These are phyloP conservation scores for Amanita pallidorosea DNA, from an alignment of 768 basidiomycete species.

Conservation along the genomic window DNA sequence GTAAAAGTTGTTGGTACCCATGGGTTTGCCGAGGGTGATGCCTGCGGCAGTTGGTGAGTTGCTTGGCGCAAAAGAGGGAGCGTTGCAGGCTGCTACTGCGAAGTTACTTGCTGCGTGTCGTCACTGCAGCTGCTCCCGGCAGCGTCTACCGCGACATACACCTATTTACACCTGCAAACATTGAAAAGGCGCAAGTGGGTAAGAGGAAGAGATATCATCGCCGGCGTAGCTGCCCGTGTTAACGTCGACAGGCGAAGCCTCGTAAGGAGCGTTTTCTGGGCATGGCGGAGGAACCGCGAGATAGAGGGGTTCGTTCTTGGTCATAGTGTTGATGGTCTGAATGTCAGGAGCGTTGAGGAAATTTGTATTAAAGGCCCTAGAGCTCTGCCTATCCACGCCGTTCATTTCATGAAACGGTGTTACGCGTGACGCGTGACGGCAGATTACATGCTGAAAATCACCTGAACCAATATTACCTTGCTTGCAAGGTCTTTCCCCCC, in stretches of 20 bases:
- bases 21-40: conserved; percentile 54
- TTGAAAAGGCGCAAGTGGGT: no score
- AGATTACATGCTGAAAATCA: no score
- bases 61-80: not conserved
- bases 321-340: conserved; percentile 24
- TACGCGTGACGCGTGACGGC: no score
- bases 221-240: conserved; percentile 15
- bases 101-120: not conserved
- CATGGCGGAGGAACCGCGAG: conserved; percentile 32
- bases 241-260: conserved; percentile 26
- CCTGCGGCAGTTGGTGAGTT: conserved; percentile 22
- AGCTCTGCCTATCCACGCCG: no score
- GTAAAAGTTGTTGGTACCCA: conserved; percentile 77
- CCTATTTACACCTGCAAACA: no score
- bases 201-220: not conserved
- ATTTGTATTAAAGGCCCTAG: no score
- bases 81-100: not conserved
- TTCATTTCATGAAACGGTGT: no score
- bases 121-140: conserved; percentile 37
- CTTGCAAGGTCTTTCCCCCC: no score
- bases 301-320: conserved; percentile 11
- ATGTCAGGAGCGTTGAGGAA: conserved; percentile 29
- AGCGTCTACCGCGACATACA: no score
- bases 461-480: no score
- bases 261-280: conserved; percentile 60